Conservation (phyloP, 106 monocot genomes). For the Hemerocallis citrina region DNA sequence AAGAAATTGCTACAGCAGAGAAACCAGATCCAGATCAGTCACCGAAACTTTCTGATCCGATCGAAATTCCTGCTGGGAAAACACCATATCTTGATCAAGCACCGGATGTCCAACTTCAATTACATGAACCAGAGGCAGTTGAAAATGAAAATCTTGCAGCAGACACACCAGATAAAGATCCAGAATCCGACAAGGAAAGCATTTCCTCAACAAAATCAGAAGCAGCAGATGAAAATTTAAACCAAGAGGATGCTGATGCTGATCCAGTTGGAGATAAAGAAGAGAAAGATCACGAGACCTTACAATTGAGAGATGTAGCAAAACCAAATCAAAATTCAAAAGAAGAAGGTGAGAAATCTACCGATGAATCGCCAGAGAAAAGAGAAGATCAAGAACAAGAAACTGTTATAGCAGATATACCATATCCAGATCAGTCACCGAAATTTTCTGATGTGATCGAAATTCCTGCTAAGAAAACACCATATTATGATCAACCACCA, state of each 20-base stretch:
- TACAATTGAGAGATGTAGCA: no score
- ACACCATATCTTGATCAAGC: no score
- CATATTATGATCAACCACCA: no score
- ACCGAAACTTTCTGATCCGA: no score
- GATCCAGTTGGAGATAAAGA: not conserved
- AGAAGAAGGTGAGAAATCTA: no score
- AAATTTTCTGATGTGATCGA: not conserved
- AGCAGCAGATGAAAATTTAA: not conserved
- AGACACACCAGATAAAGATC: not conserved
- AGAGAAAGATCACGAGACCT: no score
- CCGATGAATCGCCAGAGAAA: not conserved
- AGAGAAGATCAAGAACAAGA: not conserved
- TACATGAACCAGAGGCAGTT: not conserved
- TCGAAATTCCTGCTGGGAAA: no score
- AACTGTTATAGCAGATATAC: not conserved
- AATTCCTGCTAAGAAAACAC: not conserved
- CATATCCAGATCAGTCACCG: not conserved
- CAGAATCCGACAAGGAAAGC: not conserved
- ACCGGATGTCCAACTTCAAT: no score
- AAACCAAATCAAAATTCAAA: no score
- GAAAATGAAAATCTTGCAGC: not conserved
- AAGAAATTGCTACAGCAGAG: no score
- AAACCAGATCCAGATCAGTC: not conserved
- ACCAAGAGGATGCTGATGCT: no score
- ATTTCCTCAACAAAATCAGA: not conserved